Percentiles rank a stretch among this genome's conserved stretches.
Evolutionary conservation across 805 yeast genomes (phyloP).

Genomic region (Priceomyces fermenticarens): DNA sequence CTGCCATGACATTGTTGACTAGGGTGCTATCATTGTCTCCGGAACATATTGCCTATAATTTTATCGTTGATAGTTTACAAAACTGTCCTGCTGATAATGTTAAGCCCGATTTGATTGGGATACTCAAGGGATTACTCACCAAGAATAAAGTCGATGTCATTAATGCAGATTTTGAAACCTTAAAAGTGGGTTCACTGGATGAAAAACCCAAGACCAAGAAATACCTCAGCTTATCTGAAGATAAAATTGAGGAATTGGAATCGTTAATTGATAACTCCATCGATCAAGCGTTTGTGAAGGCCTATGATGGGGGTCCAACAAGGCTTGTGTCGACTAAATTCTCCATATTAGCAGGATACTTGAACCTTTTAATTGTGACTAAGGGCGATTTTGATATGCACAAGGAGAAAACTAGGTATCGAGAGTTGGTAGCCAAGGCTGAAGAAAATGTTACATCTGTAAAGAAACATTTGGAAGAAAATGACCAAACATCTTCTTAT

Average conservation of each 20-base stretch:
- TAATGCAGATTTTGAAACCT: slow-evolving; percentile 2
- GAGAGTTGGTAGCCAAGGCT: slow-evolving; percentile 12
- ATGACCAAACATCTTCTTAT: slow-evolving; percentile 5
- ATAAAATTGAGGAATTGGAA: slow-evolving; percentile 41
- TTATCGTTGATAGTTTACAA: slow-evolving; percentile 60
- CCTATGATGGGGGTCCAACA: slow-evolving; percentile 1
- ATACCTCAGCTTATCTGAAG: slow-evolving; percentile 42
- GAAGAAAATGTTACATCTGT: slow-evolving; percentile 12
- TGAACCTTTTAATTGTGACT: slow-evolving; percentile 49
- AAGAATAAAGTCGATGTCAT: slow-evolving; percentile 22
- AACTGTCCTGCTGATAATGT: slow-evolving; percentile 64
- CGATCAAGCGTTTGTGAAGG: slow-evolving; percentile 29
- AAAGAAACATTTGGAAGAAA: slow-evolving; percentile 9
- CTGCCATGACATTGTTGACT: slow-evolving; percentile 60
- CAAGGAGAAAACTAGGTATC: slow-evolving; percentile 12
- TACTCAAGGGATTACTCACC: slow-evolving; percentile 64
- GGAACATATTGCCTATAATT: slow-evolving; percentile 55
- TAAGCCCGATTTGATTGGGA: slow-evolving; percentile 58
- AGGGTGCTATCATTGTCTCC: slow-evolving; percentile 58
- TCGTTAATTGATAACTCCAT: slow-evolving; percentile 38
- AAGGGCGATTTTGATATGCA: slow-evolving; percentile 19
- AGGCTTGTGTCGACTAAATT: slow-evolving; percentile 25
- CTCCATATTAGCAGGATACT: slow-evolving; percentile 49
- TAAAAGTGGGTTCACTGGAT: not conserved
- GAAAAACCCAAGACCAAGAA: slow-evolving; percentile 10